Evolutionary conservation across 2,329 filamentous ascomycete genomes (phyloP), one percentile per base, ranked within the genome.

Genomic region (Epichloe uncinata): DNA sequence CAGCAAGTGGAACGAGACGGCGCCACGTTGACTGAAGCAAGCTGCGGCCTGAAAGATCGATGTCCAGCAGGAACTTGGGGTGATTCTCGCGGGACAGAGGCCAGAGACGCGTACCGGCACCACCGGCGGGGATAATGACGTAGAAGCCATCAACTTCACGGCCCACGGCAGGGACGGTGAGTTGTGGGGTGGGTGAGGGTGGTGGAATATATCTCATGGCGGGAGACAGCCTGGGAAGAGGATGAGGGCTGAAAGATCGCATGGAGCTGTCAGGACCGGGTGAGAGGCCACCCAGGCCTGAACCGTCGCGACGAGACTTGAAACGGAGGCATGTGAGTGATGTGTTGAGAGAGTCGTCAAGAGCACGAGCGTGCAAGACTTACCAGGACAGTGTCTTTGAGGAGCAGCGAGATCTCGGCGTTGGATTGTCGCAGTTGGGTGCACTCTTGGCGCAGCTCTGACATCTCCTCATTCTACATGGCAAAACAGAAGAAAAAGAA

Each of bases 71-170:
- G 42, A 60, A 60, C 50, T 60, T 60, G 57, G 58, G 58, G 47
- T 60, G 58, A 42, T 60, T 58, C 54, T 60, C 56, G 30, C 58
- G 57, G 11, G 58, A 60, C 37, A 60, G 53, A 15, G 58, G 58
- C 58, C 58, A 60, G 15, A 60, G 55, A 50, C 58, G 58, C 50
- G 58, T 60, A 26, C 58, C 58, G 41, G 58, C 58, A 51, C 58
- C 58, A 44, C 58, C 58, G n/a, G 58, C 58, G 11, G 58, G 58
- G 37, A 60, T 60, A 20, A 60, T 57, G 45, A 58, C 57, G 48
- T 58, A 60, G 49, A 60, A 60, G 40, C 58, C 58, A n/a, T 56
- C 56, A 40, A 60, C 53, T 50, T 60, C 58, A 30, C 56, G 57
- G 26, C 53, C 51, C 49, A 37, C 50, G 48, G 42, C 54, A 48